Evolutionary conservation across 2,329 filamentous ascomycete species (phyloP).

Genomic region (Diaporthe nobilis): DNA sequence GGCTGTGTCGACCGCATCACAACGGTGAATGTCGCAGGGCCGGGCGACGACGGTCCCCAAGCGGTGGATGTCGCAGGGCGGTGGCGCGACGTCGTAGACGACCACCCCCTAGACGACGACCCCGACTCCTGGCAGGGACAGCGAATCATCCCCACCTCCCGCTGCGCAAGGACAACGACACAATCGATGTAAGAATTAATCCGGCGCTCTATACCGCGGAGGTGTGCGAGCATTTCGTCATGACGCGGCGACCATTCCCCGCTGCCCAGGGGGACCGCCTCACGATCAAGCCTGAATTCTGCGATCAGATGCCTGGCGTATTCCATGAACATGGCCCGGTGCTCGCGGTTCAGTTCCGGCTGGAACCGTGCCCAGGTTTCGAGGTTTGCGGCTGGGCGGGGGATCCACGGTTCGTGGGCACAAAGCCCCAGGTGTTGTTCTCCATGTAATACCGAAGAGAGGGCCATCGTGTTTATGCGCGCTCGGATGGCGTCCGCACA

Average conservation of each 20-base stretch:
- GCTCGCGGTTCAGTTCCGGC: not conserved
- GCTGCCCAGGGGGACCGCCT: rapidly evolving
- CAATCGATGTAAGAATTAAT: not conserved
- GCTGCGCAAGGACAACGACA: not conserved
- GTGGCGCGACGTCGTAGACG: too few relatives aligned
- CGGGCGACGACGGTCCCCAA: too few relatives aligned
- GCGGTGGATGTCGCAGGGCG: too few relatives aligned
- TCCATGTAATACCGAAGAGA: not conserved
- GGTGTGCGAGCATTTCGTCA: too few relatives aligned
- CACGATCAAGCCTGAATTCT: not conserved
- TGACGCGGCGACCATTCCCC: too few relatives aligned
- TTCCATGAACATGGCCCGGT: not conserved
- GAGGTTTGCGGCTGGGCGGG: not conserved
- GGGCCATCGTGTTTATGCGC: not conserved
- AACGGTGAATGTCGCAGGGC: too few relatives aligned
- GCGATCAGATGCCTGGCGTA: not conserved
- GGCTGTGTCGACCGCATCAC: too few relatives aligned
- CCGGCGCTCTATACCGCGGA: too few relatives aligned
- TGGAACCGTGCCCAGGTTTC: not conserved
- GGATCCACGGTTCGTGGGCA: not conserved
- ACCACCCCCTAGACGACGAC: not conserved
- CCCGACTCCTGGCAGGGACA: too few relatives aligned
- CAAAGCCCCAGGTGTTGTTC: too few relatives aligned
- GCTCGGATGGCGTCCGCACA: not conserved
- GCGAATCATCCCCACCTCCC: not conserved